These are phyloP conservation scores for Tricholoma matsutake DNA, from an alignment of 768 basidiomycete genomes.

Conservation along the genomic window DNA sequence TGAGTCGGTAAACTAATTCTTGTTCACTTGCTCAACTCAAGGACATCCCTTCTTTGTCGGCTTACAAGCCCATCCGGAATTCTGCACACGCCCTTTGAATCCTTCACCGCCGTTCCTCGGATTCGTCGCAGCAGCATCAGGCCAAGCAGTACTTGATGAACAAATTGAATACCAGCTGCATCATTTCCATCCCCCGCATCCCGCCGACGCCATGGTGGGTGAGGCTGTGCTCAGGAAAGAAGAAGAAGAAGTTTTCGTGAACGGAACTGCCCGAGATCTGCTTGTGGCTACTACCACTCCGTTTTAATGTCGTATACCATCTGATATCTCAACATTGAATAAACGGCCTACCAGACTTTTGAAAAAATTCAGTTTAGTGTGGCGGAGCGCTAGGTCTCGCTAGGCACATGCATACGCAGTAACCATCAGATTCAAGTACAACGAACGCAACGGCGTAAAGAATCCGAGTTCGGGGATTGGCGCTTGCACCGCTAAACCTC, in stretches of 20 bases:
- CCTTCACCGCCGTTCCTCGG: conserved; percentile 98
- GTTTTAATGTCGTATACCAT: background rate
- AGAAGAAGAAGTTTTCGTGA: conserved; percentile 19
- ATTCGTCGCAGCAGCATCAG: conserved; percentile 79
- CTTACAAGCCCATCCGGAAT: conserved; percentile 96
- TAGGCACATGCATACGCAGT: too few relatives aligned
- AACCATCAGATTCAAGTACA: too few relatives aligned
- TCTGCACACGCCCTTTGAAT: conserved; percentile 96
- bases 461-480: too few relatives aligned
- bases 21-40: conserved; percentile 23
- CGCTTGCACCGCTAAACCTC: too few relatives aligned
- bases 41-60: conserved; percentile 95
- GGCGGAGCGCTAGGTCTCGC: too few relatives aligned
- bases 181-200: conserved; percentile 72
- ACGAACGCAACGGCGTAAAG: too few relatives aligned
- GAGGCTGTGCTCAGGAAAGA: conserved; percentile 52
- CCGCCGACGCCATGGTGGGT: conserved; percentile 67
- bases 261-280: conserved; percentile 18
- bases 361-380: too few relatives aligned
- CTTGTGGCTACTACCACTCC: conserved; percentile 7
- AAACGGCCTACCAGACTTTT: background rate
- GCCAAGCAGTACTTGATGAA: conserved; percentile 53
- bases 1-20: too few relatives aligned
- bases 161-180: conserved; percentile 66
- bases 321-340: background rate